Evolutionary conservation across 768 basidiomycete genomes (phyloP).

Genomic region (Lactarius indigo): DNA sequence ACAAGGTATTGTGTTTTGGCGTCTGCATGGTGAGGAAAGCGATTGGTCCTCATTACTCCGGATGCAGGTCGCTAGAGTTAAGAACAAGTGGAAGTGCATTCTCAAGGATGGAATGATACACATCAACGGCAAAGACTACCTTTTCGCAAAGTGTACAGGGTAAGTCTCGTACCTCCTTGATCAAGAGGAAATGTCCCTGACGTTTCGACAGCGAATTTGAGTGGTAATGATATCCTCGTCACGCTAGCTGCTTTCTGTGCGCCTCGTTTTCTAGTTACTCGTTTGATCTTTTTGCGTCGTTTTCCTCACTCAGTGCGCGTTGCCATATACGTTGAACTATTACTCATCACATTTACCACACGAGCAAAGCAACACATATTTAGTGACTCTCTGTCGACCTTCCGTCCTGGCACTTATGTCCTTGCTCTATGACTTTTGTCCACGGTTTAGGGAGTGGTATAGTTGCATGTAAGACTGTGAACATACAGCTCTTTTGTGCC

Average conservation of each 20-base stretch:
- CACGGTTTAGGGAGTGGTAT: constrained; percentile 2
- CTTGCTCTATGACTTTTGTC: constrained; percentile 7
- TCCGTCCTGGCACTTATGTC: not conserved
- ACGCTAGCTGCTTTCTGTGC: not conserved
- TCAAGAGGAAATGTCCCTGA: not conserved
- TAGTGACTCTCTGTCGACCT: not conserved
- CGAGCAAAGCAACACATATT: constrained; percentile 11
- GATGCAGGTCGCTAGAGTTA: constrained; percentile 89
- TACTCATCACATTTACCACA: constrained; percentile 14
- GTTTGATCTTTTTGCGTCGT: not conserved
- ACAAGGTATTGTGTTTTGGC: constrained; percentile 77
- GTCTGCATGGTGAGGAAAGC: not conserved
- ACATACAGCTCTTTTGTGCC: constrained; percentile 18
- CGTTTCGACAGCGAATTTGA: constrained; percentile 33
- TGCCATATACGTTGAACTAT: constrained; percentile 19
- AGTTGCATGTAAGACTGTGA: constrained; percentile 15
- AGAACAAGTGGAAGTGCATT: constrained; percentile 99
- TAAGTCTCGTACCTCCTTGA: constrained; percentile 35
- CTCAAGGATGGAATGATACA: constrained; percentile 98
- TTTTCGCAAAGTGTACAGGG: constrained; percentile 97
- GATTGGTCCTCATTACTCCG: constrained; percentile 1
- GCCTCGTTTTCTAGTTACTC: constrained; percentile 5
- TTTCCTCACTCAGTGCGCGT: not conserved
- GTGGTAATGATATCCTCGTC: constrained; percentile 29
- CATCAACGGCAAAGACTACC: constrained; percentile 94